Percentiles rank a stretch among this genome's conserved stretches.
Conservation (phyloP, 2,329 filamentous ascomycete genomes). For the Colletotrichum nymphaeae region DNA sequence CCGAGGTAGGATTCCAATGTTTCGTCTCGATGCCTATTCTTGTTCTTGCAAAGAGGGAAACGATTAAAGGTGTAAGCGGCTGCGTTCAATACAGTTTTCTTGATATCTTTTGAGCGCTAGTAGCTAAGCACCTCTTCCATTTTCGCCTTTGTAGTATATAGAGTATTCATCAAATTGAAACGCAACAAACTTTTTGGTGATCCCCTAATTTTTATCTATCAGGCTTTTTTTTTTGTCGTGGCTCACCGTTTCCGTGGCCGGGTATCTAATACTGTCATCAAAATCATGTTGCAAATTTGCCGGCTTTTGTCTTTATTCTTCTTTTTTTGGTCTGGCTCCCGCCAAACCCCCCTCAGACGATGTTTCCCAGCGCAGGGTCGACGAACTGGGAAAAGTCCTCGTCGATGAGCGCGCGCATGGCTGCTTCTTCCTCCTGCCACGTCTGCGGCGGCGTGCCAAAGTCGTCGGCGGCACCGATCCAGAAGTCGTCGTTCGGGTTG, state of each 20-base stretch:
- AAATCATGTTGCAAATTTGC: background rate
- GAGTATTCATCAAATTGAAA: background rate
- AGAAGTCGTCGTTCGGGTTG: conserved; percentile 37
- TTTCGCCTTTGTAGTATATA: background rate
- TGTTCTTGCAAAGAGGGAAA: too few relatives aligned
- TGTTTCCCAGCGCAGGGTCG: conserved; percentile 32
- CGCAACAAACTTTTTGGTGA: conserved; percentile 28
- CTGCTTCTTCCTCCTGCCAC: conserved; percentile 57
- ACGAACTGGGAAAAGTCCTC: conserved; percentile 28
- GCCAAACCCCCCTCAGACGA: background rate
- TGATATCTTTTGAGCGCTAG: background rate
- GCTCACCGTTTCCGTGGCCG: conserved; percentile 24
- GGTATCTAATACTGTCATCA: conserved; percentile 32
- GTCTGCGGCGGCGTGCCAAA: conserved; percentile 42
- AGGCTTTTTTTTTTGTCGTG: conserved; percentile 3
- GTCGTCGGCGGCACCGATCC: conserved; percentile 47
- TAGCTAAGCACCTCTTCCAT: background rate
- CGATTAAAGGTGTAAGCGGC: too few relatives aligned
- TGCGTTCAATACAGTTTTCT: background rate
- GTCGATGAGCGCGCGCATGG: conserved; percentile 52
- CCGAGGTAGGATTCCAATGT: too few relatives aligned
- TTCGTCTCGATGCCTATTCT: too few relatives aligned
- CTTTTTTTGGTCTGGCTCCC: background rate
- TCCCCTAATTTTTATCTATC: conserved; percentile 1
- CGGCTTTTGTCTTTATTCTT: background rate